Conservation (phyloP, 768 basidiomycete genomes). For the Tulasnella calospora region DNA sequence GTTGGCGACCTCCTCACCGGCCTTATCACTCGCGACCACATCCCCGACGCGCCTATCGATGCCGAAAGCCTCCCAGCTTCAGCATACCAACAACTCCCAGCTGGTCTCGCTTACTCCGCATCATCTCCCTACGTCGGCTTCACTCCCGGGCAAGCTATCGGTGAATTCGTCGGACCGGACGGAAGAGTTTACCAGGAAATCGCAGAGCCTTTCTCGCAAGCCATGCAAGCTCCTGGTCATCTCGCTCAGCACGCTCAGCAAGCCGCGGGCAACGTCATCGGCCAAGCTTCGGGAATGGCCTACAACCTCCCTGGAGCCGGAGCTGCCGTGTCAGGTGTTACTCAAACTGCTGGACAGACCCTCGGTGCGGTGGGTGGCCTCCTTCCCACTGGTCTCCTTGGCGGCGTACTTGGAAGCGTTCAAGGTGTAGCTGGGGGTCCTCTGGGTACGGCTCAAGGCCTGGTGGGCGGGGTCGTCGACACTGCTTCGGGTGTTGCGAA, state of each 20-base stretch:
- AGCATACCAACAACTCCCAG: neutral
- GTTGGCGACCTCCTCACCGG: neutral
- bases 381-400: neutral
- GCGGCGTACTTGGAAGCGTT: neutral
- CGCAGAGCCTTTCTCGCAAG: neutral
- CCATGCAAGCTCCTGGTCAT: neutral
- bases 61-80: neutral
- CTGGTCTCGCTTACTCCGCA: neutral
- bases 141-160: neutral
- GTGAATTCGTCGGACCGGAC: neutral
- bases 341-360: neutral
- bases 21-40: neutral
- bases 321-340: neutral
- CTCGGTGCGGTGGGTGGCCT: neutral
- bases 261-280: neutral
- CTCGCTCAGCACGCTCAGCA: neutral
- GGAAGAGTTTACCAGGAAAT: neutral
- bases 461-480: neutral
- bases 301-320: neutral
- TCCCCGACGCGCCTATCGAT: constrained; percentile 1
- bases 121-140: neutral
- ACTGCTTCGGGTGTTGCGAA: neutral
- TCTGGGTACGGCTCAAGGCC: neutral
- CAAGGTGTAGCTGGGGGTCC: neutral
- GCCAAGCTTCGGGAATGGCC: neutral